These are phyloP conservation scores for Hevea brasiliensis DNA, from an alignment of 345 rosid genomes.

Conservation along the genomic window DNA sequence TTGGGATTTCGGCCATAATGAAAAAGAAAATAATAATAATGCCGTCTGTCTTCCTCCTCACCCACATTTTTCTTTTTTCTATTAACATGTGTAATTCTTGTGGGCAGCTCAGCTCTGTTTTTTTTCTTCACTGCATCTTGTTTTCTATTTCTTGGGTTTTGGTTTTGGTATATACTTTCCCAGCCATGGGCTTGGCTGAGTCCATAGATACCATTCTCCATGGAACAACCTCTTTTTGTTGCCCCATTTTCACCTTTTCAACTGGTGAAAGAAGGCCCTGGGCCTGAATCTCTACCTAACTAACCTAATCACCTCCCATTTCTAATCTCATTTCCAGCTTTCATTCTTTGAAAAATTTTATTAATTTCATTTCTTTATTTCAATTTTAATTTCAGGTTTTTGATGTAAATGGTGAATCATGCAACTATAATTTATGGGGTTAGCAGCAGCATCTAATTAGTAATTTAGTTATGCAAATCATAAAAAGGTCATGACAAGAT, in stretches of 20 bases:
- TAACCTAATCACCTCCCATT: too few relatives aligned
- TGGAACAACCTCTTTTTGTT: background rate
- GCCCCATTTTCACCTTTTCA: background rate
- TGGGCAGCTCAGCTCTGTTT: too few relatives aligned
- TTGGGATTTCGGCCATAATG: conserved; percentile 13
- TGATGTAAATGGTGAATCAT: too few relatives aligned
- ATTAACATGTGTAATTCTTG: background rate
- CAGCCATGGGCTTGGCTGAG: background rate
- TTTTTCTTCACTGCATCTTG: background rate
- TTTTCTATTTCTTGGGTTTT: conserved; percentile 3
- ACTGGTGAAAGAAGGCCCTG: too few relatives aligned
- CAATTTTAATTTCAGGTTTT: too few relatives aligned
- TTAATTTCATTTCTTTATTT: too few relatives aligned
- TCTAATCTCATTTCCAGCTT: too few relatives aligned
- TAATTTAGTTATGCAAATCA: background rate
- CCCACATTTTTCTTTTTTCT: background rate
- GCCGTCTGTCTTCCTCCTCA: conserved; percentile 49
- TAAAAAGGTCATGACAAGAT: background rate
- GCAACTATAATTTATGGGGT: too few relatives aligned
- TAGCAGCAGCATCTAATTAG: too few relatives aligned
- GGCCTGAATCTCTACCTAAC: too few relatives aligned
- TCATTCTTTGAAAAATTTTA: too few relatives aligned
- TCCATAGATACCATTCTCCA: background rate
- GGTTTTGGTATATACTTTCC: conserved; percentile 13
- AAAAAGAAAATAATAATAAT: conserved; percentile 33